These are phyloP conservation scores for Candida pseudofarinosa DNA, from an alignment of 805 yeast species.

Conservation along the genomic window DNA sequence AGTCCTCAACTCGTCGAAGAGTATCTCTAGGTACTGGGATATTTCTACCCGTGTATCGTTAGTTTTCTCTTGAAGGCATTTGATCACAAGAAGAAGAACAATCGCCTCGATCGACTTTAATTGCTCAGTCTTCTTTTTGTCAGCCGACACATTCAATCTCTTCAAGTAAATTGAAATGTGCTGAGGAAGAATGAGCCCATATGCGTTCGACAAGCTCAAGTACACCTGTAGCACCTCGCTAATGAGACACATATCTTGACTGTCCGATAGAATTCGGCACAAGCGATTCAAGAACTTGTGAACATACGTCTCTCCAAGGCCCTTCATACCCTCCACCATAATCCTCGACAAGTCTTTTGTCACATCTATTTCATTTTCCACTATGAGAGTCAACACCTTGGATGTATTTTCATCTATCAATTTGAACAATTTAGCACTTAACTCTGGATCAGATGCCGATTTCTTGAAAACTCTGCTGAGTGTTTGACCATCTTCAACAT, in stretches of 20 bases:
- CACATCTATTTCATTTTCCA: background rate
- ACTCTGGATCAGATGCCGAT: background rate
- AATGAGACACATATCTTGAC: background rate
- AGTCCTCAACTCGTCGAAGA: slow-evolving; percentile 10
- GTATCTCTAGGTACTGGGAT: slow-evolving; percentile 18
- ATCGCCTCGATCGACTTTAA: slow-evolving; percentile 12
- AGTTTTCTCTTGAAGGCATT: slow-evolving; percentile 14
- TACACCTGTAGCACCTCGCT: background rate
- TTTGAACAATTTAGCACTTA: background rate
- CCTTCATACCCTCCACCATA: slow-evolving; percentile 1
- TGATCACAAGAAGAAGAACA: slow-evolving; percentile 19
- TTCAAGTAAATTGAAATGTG: slow-evolving; percentile 19
- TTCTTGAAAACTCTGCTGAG: background rate
- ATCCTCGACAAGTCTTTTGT: background rate
- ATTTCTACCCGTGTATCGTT: slow-evolving; percentile 14
- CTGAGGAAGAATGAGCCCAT: slow-evolving; percentile 7
- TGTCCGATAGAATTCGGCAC: background rate
- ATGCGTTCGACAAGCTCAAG: background rate
- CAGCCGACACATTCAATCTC: slow-evolving; percentile 11
- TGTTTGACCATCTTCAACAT: background rate
- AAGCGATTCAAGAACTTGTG: slow-evolving; percentile 1
- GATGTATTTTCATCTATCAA: background rate
- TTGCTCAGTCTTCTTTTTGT: slow-evolving; percentile 3
- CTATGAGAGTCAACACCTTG: background rate
- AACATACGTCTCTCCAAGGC: background rate